Base-by-base conservation (phyloP, 306 rosid genomes). In the Nissolia schottii region DNA sequence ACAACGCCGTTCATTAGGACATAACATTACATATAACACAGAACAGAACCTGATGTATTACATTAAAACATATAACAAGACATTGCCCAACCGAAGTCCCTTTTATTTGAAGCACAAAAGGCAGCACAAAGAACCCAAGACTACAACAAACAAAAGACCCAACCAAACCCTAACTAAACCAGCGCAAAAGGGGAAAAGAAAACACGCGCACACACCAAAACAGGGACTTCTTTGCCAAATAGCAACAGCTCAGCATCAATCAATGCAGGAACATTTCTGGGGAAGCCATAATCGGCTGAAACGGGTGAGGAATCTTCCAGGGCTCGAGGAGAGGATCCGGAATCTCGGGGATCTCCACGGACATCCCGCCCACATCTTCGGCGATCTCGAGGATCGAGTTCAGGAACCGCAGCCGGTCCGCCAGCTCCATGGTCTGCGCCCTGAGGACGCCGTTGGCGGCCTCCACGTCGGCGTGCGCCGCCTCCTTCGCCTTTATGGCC, bases 351-450 rank as follows among this genome's bases (percentile, higher is more conserved):
- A 89, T 85, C 29, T 86, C 92, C 16, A 83, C 68, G 1, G 94
- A 76, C 28, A 83, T 22, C 8, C 89, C 93, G 27, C 78, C 79
- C 6, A 79, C 88, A 16, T 84, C 96, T 48, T 84, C 93, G 1
- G 88, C 90, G 4, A 83, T 73, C 55, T 95, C 87, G 7, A 89
- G 86, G 18, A 95, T 85, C 1, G 96, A 89, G 56, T 89, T 90
- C 37, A 91, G 53, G 32, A 77, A 95, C 1, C 80, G 80, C 25
- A 91, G 53, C 0, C 94, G 90, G 23, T 89, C 97, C 0, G 83
- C 70, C 1, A 95, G 76, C 46, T 91, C 99, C 83, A 46, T 84
- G 0, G 60, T 82, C 65, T 85, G 99, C 16, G 90, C 96, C 73
- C 80, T 85, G 51, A 91, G 27, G 16, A 95, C 84, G 10, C 78